These are phyloP conservation scores for Colletotrichum sp. DNA, from an alignment of 2,329 filamentous ascomycete species.

Conservation along the genomic window DNA sequence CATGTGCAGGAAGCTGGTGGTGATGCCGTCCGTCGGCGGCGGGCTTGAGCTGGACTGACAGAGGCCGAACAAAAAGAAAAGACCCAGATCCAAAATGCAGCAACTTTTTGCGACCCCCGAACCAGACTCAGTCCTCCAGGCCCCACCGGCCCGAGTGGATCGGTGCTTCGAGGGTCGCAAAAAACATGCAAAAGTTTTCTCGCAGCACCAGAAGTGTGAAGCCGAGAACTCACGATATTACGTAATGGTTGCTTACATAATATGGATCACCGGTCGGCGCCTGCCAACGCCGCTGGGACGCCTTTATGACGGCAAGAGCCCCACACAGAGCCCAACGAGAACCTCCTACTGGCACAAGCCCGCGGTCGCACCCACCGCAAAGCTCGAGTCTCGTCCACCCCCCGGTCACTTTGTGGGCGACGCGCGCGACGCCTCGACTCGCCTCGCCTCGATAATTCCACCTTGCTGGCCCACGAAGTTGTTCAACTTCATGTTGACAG, in stretches of 20 bases:
- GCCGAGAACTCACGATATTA: background rate
- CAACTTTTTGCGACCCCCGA: background rate
- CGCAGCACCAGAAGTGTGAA: background rate
- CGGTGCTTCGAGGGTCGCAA: background rate
- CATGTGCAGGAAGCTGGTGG: background rate
- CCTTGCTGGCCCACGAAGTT: background rate
- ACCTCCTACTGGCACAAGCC: constrained; percentile 14
- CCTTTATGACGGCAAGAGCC: background rate
- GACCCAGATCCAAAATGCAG: background rate
- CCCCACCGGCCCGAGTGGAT: background rate
- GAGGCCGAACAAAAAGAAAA: background rate
- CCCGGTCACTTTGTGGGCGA: background rate
- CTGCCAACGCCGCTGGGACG: background rate
- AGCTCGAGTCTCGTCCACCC: constrained; percentile 4
- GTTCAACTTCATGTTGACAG: constrained; percentile 22
- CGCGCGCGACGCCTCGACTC: constrained; percentile 3
- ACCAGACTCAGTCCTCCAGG: background rate
- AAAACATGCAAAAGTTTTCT: background rate
- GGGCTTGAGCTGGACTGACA: background rate
- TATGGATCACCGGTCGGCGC: background rate
- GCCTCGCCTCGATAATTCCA: background rate
- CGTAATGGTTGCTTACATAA: background rate
- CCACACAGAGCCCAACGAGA: background rate
- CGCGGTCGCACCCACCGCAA: background rate
- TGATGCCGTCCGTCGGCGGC: background rate